Percentiles rank a stretch among this genome's conserved stretches.
These are phyloP conservation scores for Ophiostoma ips DNA, from an alignment of 2,329 filamentous ascomycete genomes.

Conservation along the genomic window DNA sequence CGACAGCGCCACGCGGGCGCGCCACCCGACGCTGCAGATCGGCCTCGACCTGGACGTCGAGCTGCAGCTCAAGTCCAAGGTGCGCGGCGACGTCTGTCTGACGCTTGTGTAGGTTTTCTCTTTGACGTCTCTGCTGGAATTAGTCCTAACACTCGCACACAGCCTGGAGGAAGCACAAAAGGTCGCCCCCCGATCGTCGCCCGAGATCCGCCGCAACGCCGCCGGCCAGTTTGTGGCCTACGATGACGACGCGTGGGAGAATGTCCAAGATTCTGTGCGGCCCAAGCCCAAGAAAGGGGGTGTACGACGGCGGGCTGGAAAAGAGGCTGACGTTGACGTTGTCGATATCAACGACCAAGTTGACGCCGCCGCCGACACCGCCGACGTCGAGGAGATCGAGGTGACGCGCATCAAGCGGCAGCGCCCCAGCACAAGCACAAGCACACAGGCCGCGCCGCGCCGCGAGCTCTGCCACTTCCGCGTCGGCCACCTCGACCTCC, in stretches of 20 bases:
- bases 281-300: too few relatives aligned
- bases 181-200: constrained; percentile 5
- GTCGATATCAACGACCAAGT: too few relatives aligned
- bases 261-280: neutral
- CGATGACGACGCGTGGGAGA: constrained; percentile 4
- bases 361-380: neutral
- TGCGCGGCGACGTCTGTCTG: constrained; percentile 61
- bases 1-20: neutral
- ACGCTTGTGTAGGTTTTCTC: constrained; percentile 46
- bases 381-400: neutral
- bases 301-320: too few relatives aligned
- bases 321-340: too few relatives aligned
- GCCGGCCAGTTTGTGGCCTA: constrained; percentile 7
- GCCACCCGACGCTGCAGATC: constrained; percentile 17
- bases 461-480: constrained; percentile 11
- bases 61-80: constrained; percentile 66
- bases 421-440: neutral
- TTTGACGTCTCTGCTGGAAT: neutral
- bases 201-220: constrained; percentile 8
- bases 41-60: constrained; percentile 56
- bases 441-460: neutral
- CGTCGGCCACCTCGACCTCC: constrained; percentile 10
- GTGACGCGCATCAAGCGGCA: neutral
- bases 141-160: neutral
- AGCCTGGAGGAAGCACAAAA: constrained; percentile 12